A percentile compares a stretch with the other conserved stretches of the same genome.
Evolutionary conservation across 2,329 filamentous ascomycete species (phyloP).

Genomic region (Microsporum ferrugineum): DNA sequence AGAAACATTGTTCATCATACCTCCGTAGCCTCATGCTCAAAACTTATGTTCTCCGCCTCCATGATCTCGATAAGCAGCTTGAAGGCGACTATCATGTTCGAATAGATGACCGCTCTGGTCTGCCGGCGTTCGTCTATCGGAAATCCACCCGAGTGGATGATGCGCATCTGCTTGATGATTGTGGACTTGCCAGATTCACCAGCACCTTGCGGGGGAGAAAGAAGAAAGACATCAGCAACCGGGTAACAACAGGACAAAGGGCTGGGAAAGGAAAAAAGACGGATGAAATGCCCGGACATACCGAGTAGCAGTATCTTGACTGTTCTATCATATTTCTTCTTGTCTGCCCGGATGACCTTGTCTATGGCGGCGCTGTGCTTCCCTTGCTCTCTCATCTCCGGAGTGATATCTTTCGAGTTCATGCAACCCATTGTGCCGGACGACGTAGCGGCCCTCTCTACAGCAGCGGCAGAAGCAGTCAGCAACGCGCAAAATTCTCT

Average conservation of each 20-base stretch:
- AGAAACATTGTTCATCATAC: slow-evolving; percentile 32
- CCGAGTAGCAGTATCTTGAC: slow-evolving; percentile 90
- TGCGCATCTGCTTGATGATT: slow-evolving; percentile 96
- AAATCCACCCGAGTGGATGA: slow-evolving; percentile 91
- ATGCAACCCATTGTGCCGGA: slow-evolving; percentile 34
- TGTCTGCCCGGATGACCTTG: slow-evolving; percentile 70
- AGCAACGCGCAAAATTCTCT: background rate
- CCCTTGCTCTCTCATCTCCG: slow-evolving; percentile 31
- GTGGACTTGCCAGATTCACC: slow-evolving; percentile 95
- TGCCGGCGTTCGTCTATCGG: slow-evolving; percentile 79
- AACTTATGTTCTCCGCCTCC: slow-evolving; percentile 68
- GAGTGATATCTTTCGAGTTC: slow-evolving; percentile 31
- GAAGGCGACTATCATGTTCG: slow-evolving; percentile 86
- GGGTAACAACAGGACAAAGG: background rate
- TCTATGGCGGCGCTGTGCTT: slow-evolving; percentile 60
- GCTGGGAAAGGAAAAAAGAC: background rate
- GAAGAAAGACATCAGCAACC: background rate
- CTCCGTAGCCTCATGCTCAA: slow-evolving; percentile 67
- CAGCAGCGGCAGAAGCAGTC: background rate
- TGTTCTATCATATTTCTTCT: slow-evolving; percentile 73
- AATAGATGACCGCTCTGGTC: slow-evolving; percentile 91
- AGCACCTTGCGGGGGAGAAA: slow-evolving; percentile 52
- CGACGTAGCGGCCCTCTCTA: background rate
- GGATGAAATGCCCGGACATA: slow-evolving; percentile 35
- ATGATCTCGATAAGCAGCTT: slow-evolving; percentile 84